Evolutionary conservation across 495 filamentous ascomycete species (phyloP), one percentile per base, ranked within the genome.

Genomic region (Usnea hakonensis): DNA sequence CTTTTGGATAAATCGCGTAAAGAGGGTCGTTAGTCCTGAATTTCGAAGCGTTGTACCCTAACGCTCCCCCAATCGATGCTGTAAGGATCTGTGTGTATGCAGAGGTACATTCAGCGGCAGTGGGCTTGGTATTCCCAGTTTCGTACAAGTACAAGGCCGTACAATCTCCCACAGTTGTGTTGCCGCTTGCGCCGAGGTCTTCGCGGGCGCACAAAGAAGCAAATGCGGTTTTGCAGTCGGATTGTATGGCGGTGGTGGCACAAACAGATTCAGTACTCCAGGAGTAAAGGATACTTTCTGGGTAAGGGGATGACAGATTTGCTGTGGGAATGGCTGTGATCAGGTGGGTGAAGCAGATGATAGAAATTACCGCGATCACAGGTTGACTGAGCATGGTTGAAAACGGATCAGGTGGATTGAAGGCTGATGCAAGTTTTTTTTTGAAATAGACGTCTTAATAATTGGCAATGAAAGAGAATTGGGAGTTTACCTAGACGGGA

Each of bases 111-210:
- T 37, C 23, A n/a, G 35, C 58, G 32, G 32, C 32, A 17, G 44
- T 54, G 17, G 58, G 35, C 5, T 55, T 40, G 44, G 58, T 61
- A 30, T 61, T 61, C 7, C 58, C 58, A 16, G 32, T 14, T 11
- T 52, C 46, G 43, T 38, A 61, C 33, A n/a, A 36, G 58, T 61
- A 61, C 9, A 53, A 61, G n/a, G 58, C 58, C 32, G 41, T 50
- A 28, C 58, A 61, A 33, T 61, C 43, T 32, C 46, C 46, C 40
- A 61, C 58, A 13, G 58, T 61, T 6, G 37, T 33, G 37, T 52
- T 61, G 35, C 21, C n/a, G 46, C 21, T 53, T 30, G 38, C 48
- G 13, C 9, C 28, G 35, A 61, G 43, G 14, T 61, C 19, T 14
- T 9, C 10, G 14, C 23, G 32, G 21, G 32, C 32, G 40, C 59